Conservation (phyloP, 2,329 filamentous ascomycete genomes). For the Chalaropsis thielavioides region DNA sequence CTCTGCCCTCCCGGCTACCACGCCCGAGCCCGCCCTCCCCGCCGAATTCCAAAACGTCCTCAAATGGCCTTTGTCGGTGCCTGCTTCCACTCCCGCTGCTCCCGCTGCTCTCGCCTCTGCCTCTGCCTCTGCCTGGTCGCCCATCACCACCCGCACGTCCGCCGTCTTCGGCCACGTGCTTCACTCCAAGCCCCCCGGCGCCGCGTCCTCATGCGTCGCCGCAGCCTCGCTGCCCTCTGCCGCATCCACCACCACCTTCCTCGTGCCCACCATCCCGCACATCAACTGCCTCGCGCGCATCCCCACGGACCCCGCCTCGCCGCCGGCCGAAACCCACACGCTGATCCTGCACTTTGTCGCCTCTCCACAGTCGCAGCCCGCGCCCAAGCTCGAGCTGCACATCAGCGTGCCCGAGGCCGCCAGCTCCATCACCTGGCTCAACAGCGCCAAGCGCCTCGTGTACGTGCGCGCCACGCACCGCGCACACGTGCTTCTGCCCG, state of each 20-base stretch:
- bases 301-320: slow-evolving; percentile 21
- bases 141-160: slow-evolving; percentile 21
- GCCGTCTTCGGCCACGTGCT: slow-evolving; percentile 41
- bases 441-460: slow-evolving; percentile 25
- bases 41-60: slow-evolving; percentile 5
- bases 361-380: slow-evolving; percentile 11
- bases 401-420: slow-evolving; percentile 16
- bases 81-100: neutral
- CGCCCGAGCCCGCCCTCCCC: neutral
- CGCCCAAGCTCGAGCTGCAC: slow-evolving; percentile 19
- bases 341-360: slow-evolving; percentile 13
- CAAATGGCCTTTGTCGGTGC: slow-evolving; percentile 12
- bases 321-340: slow-evolving; percentile 1
- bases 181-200: slow-evolving; percentile 22
- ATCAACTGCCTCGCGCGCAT: slow-evolving; percentile 30
- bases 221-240: neutral
- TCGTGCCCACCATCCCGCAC: slow-evolving; percentile 35
- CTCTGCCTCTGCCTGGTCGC: slow-evolving; percentile 12
- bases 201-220: neutral
- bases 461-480: slow-evolving; percentile 27
- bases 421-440: slow-evolving; percentile 18
- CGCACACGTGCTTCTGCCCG: slow-evolving; percentile 30
- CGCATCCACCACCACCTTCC: slow-evolving; percentile 21
- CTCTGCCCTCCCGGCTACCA: neutral
- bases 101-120: neutral